Base-by-base conservation (phyloP, 306 rosid genomes). In the Sechiopsis laciniata region DNA sequence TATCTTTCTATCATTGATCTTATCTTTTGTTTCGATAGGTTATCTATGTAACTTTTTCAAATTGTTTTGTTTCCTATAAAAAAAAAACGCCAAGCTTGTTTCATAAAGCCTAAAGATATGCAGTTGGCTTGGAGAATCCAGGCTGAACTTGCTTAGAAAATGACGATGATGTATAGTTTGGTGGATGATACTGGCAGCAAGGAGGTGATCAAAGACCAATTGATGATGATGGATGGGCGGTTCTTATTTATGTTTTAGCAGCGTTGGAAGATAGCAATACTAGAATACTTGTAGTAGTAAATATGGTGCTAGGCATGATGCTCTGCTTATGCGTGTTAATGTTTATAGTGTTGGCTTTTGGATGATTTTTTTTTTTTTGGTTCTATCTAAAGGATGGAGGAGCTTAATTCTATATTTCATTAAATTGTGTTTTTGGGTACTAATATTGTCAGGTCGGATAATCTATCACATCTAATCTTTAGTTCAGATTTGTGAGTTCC, bases 81-180 rank as follows among this genome's bases (percentile, higher is more conserved):
- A 42, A 42, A 6, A 42, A 40, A 40, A 42, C 5, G 48, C 97
- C 2, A 92, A 92, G 89, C 95, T 92, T 10, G 97, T 92, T 0
- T 90, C 17, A 90, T 92, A 21, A 92, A 90, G 95, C 97, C 97
- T 0, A 92, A 92, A 82, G 97, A 92, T 68, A 92, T 90, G 67
- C 96, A 92, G 88, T 87, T 90, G 24, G 96, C 96, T 2, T 74
- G 98, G 50, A 85, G 98, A 78, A 90, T 90, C 78, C 84, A 96
- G 7, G 97, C 95, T 8, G 98, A 92, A 80, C 92, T 95, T 59
- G 97, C 97, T 57, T 92, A 75, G 84, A 69, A 11, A 32, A 22
- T 12, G 37, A 32, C 6, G 12, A 42, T 42, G 48, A 9, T 42
- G 48, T 42, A 42, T 42, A 8, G 48, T 42, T 9, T 42, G 48